Evolutionary conservation across 2,329 filamentous ascomycete genomes (phyloP).

Genomic region (Aspergillus sp.): DNA sequence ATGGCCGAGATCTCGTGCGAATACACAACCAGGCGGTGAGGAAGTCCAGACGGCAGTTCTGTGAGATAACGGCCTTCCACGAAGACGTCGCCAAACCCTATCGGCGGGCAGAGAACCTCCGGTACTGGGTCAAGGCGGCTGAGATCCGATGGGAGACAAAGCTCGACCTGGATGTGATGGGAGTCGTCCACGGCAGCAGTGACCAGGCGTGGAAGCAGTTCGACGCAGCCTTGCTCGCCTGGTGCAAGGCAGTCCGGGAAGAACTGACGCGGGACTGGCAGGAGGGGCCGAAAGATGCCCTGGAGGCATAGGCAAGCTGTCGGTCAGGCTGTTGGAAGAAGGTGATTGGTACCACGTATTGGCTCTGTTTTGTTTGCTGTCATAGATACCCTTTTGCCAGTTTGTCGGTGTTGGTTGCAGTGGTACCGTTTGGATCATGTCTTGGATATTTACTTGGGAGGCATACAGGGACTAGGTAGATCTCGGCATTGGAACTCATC

Average conservation of each 20-base stretch:
- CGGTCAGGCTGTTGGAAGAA: too few relatives aligned
- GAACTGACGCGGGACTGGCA: constrained; percentile 69
- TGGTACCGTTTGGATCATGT: too few relatives aligned
- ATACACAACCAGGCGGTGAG: constrained; percentile 84
- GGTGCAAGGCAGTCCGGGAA: constrained; percentile 72
- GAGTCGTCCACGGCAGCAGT: constrained; percentile 64
- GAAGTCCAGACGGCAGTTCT: constrained; percentile 77
- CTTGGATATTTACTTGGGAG: too few relatives aligned
- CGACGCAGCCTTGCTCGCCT: constrained; percentile 70
- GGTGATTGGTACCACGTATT: constrained; percentile 15
- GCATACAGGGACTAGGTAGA: too few relatives aligned
- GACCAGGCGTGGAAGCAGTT: constrained; percentile 67
- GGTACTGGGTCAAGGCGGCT: constrained; percentile 93
- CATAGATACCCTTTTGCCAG: constrained; percentile 18
- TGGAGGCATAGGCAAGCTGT: too few relatives aligned
- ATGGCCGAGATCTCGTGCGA: constrained; percentile 70
- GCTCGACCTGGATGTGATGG: constrained; percentile 74
- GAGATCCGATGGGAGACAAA: constrained; percentile 88
- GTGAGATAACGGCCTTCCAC: constrained; percentile 79
- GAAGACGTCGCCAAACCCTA: constrained; percentile 93
- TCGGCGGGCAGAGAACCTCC: constrained; percentile 81
- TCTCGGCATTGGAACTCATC: too few relatives aligned
- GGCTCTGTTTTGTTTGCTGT: constrained; percentile 11
- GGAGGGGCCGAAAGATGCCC: background rate
- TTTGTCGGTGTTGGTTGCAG: too few relatives aligned